A percentile compares a stretch with the other conserved stretches of the same genome.
These are phyloP conservation scores for Baudoinia panamericana DNA, from an alignment of 495 filamentous ascomycete species.

Conservation along the genomic window DNA sequence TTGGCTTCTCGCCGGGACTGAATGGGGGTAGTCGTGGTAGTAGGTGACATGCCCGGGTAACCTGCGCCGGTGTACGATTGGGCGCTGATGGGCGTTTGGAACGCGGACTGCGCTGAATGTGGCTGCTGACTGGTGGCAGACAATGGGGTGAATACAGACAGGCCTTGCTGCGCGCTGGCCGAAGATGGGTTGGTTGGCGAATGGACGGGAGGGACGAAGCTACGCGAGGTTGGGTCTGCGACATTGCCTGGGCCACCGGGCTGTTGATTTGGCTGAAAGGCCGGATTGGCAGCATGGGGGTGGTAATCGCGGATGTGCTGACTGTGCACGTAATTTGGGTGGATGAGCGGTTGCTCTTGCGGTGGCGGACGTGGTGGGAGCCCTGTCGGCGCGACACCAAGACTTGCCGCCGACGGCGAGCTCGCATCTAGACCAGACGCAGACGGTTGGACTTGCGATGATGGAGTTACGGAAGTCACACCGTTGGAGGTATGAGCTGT, in stretches of 20 bases:
- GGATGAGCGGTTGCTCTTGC: conserved; percentile 43
- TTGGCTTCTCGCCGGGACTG: conserved; percentile 4
- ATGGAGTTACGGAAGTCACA: conserved; percentile 11
- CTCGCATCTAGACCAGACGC: conserved; percentile 14
- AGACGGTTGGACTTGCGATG: conserved; percentile 13
- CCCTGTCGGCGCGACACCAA: conserved; percentile 35
- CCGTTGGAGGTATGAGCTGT: conserved; percentile 6
- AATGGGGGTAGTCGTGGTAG: conserved; percentile 14
- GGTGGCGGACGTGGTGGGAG: conserved; percentile 43
- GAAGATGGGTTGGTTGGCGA: conserved; percentile 1
- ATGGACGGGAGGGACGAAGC: conserved; percentile 10
- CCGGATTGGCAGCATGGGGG: conserved; percentile 35
- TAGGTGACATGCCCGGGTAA: too few species aligned
- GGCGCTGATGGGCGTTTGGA: conserved; percentile 22
- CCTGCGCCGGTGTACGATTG: conserved; percentile 8
- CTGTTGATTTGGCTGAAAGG: conserved; percentile 43
- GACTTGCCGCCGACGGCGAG: conserved; percentile 1
- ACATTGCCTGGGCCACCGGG: conserved; percentile 33
- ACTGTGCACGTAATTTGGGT: conserved; percentile 42
- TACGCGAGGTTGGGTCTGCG: conserved; percentile 12
- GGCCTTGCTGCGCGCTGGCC: not conserved
- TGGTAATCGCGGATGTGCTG: conserved; percentile 48
- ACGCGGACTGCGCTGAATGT: too few species aligned
- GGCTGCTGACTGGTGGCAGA: conserved; percentile 8
- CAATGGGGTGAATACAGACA: not conserved